Conservation (phyloP, 2,329 filamentous ascomycete species). For the Ceratocystiopsis brevicomis region DNA sequence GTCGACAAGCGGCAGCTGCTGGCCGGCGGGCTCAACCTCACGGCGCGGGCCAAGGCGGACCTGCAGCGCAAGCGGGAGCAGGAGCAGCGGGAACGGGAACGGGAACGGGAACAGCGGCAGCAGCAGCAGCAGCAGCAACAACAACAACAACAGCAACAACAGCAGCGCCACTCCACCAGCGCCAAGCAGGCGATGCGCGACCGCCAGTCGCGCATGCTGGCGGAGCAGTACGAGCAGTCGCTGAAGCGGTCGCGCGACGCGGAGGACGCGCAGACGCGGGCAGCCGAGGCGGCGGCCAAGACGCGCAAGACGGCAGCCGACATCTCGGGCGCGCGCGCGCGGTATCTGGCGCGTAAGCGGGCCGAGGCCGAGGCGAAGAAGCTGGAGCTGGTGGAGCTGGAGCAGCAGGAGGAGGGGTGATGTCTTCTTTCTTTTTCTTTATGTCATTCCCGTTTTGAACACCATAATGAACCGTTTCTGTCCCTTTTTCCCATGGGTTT, state of each 20-base stretch:
- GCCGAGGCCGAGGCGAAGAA: slow-evolving; percentile 53
- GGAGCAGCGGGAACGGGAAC: neutral
- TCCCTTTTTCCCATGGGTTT: no score
- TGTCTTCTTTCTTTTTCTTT: neutral
- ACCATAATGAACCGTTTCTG: no score
- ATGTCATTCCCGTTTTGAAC: no score
- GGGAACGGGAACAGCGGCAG: no score
- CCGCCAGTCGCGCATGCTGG: slow-evolving; percentile 61
- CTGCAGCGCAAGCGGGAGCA: slow-evolving; percentile 10
- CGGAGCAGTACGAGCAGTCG: slow-evolving; percentile 54
- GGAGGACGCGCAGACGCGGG: slow-evolving; percentile 43
- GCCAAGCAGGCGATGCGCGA: slow-evolving; percentile 50
- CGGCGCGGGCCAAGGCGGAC: slow-evolving; percentile 38
- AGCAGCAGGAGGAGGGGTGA: neutral
- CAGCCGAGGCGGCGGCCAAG: slow-evolving; percentile 48
- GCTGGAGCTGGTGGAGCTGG: no score
- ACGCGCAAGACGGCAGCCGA: slow-evolving; percentile 60
- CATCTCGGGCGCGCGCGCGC: slow-evolving; percentile 58
- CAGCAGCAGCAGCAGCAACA: slow-evolving; percentile 10
- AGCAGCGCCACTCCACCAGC: slow-evolving; percentile 11
- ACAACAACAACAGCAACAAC: neutral
- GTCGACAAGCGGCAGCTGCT: slow-evolving; percentile 71
- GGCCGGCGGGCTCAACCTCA: slow-evolving; percentile 55
- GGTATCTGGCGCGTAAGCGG: slow-evolving; percentile 59
- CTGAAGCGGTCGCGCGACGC: slow-evolving; percentile 54